Conservation (phyloP, 169 alveolate species). For the Plasmodium ovale region DNA sequence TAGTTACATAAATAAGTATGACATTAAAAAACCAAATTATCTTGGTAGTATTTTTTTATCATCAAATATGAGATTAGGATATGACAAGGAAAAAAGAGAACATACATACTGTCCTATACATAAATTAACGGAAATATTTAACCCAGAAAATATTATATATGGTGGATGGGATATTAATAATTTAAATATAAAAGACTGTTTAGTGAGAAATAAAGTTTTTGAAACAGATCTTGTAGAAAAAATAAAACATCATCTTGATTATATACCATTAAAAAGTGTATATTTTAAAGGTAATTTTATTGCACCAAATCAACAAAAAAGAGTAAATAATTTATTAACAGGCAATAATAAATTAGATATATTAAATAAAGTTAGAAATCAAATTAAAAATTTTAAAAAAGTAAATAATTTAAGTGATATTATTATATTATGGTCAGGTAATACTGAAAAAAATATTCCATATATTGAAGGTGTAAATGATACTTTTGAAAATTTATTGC, state of each 20-base stretch:
- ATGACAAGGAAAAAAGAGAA: constrained; percentile 78
- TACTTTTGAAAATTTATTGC: constrained; percentile 86
- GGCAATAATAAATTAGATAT: constrained; percentile 86
- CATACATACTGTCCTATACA: constrained; percentile 88
- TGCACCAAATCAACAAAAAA: constrained; percentile 90
- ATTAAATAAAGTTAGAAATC: constrained; percentile 86
- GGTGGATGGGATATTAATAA: constrained; percentile 93
- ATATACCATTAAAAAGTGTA: constrained; percentile 88
- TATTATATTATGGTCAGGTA: constrained; percentile 93
- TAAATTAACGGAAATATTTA: constrained; percentile 88
- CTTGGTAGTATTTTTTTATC: constrained; percentile 90
- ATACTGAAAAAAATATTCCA: constrained; percentile 91
- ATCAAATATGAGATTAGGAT: constrained; percentile 87
- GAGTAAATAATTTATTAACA: constrained; percentile 90
- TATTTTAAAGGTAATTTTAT: constrained; percentile 88
- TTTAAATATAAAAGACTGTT: constrained; percentile 88
- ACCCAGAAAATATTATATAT: constrained; percentile 90
- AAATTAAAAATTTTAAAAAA: constrained; percentile 88
- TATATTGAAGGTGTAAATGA: constrained; percentile 84
- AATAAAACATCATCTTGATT: constrained; percentile 82
- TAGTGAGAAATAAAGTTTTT: constrained; percentile 90
- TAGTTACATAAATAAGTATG: constrained; percentile 90
- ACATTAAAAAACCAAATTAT: constrained; percentile 88
- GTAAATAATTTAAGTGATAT: constrained; percentile 87
- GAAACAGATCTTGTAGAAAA: constrained; percentile 87